Evolutionary conservation across 2,329 filamentous ascomycete species (phyloP), one percentile per base, ranked within the genome.

Genomic region (Acephala macrosclerotiorum): DNA sequence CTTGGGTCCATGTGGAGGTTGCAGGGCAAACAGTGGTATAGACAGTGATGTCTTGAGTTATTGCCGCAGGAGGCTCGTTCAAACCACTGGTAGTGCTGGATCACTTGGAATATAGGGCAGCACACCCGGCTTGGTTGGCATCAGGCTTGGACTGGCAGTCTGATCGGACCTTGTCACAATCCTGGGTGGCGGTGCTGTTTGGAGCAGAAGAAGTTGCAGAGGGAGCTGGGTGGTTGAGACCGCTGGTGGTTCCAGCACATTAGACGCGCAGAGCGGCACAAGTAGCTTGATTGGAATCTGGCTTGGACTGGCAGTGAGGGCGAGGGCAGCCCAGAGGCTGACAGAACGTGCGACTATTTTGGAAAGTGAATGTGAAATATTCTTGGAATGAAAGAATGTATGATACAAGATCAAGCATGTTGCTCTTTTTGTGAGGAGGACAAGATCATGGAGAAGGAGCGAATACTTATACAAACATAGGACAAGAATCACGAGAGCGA

Each of bases 1-100:
- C n/a, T n/a, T n/a, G n/a, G n/a, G n/a, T n/a, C n/a, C n/a, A n/a
- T n/a, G n/a, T n/a, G n/a, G n/a, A n/a, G n/a, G n/a, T n/a, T n/a
- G n/a, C n/a, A n/a, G n/a, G n/a, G n/a, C 47, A 51, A 3, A 51
- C 20, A 51, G 47, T 51, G n/a, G 47, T 22, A n/a, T 20, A 51
- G 47, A 51, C 14, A 4, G 20, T 51, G 47, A n/a, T 25, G 2
- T 51, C 47, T 12, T 25, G 20, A 25, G 47, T 51, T 6, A n/a
- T 51, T 4, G 4, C 12, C 18, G 38, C 38, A 16, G 38, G 12
- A n/a, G 38, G 38, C 14, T 42, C 14, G 38, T 42, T 42, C 18
- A 42, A 42, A 6, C 38, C 38, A 12, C 38, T 42, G 5, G 38
- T 42, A 14, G 38, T 16, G 4, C 38, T 12, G 38, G 38, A 4